These are phyloP conservation scores for Stereocaulon alpinum DNA, from an alignment of 495 filamentous ascomycete genomes.

Conservation along the genomic window DNA sequence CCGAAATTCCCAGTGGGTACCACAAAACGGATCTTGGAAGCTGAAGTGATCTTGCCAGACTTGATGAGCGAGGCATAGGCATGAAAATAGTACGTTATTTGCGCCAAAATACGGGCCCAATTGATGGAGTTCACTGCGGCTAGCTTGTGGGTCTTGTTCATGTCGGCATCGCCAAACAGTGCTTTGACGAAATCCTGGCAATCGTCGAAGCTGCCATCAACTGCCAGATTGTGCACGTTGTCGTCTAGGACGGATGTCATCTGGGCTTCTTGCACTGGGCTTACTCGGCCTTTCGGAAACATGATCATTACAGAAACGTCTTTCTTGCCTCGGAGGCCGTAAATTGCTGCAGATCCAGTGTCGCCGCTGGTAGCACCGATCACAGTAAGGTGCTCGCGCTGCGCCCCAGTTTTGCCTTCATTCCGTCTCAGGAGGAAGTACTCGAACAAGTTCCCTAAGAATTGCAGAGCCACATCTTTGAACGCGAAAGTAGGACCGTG, in stretches of 20 bases:
- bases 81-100: slow-evolving; percentile 88
- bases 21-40: slow-evolving; percentile 62
- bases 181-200: slow-evolving; percentile 68
- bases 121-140: slow-evolving; percentile 65
- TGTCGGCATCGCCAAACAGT: slow-evolving; percentile 70
- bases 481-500: slow-evolving; percentile 96
- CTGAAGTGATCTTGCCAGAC: slow-evolving; percentile 23
- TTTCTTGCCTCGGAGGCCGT: slow-evolving; percentile 93
- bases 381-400: slow-evolving; percentile 79
- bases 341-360: slow-evolving; percentile 91
- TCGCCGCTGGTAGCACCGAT: slow-evolving; percentile 90
- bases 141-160: slow-evolving; percentile 63
- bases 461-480: slow-evolving; percentile 71
- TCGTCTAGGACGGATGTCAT: slow-evolving; percentile 84
- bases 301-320: slow-evolving; percentile 89
- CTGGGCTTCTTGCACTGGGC: slow-evolving; percentile 82
- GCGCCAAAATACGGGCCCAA: slow-evolving; percentile 62
- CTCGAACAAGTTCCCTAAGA: slow-evolving; percentile 91
- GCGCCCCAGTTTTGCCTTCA: slow-evolving; percentile 44
- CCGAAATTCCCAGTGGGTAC: slow-evolving; percentile 85
- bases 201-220: slow-evolving; percentile 49
- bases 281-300: slow-evolving; percentile 72
- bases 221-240: slow-evolving; percentile 37
- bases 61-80: slow-evolving; percentile 67
- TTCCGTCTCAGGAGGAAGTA: slow-evolving; percentile 86